A percentile compares a stretch with the other conserved stretches of the same genome.
Evolutionary conservation across 345 rosid species (phyloP).

Genomic region (Camelina sativa): DNA sequence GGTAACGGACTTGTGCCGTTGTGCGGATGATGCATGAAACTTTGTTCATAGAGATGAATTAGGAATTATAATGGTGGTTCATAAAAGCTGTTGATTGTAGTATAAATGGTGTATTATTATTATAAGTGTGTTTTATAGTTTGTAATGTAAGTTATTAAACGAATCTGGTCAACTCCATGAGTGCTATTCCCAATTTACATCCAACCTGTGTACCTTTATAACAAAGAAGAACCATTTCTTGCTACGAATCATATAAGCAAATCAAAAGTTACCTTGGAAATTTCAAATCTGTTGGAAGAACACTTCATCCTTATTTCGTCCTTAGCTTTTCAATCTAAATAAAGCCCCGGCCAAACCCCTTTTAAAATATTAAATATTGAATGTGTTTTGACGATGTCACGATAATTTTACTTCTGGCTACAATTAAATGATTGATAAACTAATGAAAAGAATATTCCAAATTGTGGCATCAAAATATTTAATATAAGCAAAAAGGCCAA

Average conservation of each 20-base stretch:
- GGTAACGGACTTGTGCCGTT: slow-evolving; percentile 5
- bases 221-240: too few species aligned
- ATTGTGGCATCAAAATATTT: slow-evolving; percentile 28
- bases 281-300: neutral
- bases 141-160: slow-evolving; percentile 6
- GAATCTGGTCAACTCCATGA: slow-evolving; percentile 26
- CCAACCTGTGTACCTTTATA: neutral
- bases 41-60: neutral
- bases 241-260: neutral
- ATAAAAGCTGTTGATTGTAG: neutral
- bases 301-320: neutral
- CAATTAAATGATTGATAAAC: slow-evolving; percentile 4
- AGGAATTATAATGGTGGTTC: slow-evolving; percentile 2
- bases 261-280: slow-evolving; percentile 1
- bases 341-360: neutral
- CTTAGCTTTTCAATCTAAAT: neutral
- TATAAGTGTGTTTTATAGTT: neutral
- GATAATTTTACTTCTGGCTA: slow-evolving; percentile 13
- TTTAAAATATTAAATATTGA: neutral
- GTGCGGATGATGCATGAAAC: slow-evolving; percentile 12
- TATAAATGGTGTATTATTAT: neutral
- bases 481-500: too few species aligned
- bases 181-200: slow-evolving; percentile 38
- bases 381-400: too few species aligned
- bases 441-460: slow-evolving; percentile 36